phyloP scores from a whole-genome alignment of 2,329 filamentous ascomycete species.

The Monilinia aucupariae region DNA sequence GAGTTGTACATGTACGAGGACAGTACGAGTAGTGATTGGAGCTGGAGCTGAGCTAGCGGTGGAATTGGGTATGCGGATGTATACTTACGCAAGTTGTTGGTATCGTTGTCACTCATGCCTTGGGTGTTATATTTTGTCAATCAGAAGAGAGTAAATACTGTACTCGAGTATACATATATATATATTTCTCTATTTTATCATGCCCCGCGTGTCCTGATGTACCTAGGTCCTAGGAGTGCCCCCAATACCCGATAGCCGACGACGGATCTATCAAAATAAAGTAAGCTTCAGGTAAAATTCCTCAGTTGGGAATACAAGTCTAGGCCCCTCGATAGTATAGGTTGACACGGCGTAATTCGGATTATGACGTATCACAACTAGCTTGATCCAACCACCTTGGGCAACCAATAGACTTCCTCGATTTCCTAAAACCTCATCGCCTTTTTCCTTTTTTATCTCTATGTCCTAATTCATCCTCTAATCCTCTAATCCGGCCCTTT shows the following conservation, averaged over 20 bases:
- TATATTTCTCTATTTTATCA: no score
- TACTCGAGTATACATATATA: no score
- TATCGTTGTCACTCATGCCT: not conserved
- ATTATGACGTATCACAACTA: conserved; percentile 5
- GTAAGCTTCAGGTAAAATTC: no score
- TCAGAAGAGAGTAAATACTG: no score
- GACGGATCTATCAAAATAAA: no score
- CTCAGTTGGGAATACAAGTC: no score
- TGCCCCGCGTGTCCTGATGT: no score
- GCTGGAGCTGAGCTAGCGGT: not conserved
- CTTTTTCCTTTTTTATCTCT: not conserved
- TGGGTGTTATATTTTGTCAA: not conserved
- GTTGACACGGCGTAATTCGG: no score
- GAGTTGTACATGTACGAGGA: not conserved
- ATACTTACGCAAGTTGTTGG: not conserved
- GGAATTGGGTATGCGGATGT: not conserved
- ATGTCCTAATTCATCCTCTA: not conserved
- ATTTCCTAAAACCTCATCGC: not conserved
- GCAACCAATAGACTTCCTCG: not conserved
- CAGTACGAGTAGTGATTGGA: no score
- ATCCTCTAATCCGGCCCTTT: conserved; percentile 1
- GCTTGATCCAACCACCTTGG: not conserved
- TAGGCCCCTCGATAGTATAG: no score
- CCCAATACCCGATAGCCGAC: no score
- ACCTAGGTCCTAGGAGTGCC: no score